Evolutionary conservation across 805 yeast species (phyloP).

Genomic region (Lachancea thermotolerans): DNA sequence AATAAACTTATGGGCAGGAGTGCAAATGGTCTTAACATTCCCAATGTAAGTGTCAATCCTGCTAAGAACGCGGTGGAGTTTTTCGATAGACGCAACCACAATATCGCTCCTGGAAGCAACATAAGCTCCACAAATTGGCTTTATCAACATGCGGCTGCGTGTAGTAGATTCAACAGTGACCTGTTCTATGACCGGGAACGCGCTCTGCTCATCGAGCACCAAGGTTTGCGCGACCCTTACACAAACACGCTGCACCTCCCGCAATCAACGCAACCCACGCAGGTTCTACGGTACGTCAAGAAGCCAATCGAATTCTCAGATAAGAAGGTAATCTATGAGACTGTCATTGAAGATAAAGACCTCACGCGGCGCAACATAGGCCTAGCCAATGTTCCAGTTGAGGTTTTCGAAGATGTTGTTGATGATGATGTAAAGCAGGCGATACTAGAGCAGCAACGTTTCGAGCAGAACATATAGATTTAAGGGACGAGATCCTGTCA

Average conservation of each 20-base stretch:
- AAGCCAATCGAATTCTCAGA: conserved; percentile 16
- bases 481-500: background rate
- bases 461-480: conserved; percentile 30
- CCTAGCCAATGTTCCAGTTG: conserved; percentile 48
- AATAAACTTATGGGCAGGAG: conserved; percentile 6
- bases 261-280: conserved; percentile 62
- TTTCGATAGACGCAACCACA: conserved; percentile 30
- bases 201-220: conserved; percentile 36
- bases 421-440: conserved; percentile 54
- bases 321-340: conserved; percentile 38
- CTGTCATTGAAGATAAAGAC: conserved; percentile 41
- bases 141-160: conserved; percentile 73
- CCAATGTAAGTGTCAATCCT: conserved; percentile 21
- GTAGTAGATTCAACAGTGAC: conserved; percentile 61
- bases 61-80: conserved; percentile 35
- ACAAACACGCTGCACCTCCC: conserved; percentile 81
- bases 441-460: conserved; percentile 52
- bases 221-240: conserved; percentile 72
- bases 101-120: conserved; percentile 27
- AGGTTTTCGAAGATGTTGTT: conserved; percentile 50
- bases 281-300: conserved; percentile 26
- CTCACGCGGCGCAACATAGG: conserved; percentile 53
- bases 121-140: conserved; percentile 74
- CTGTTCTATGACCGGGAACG: conserved; percentile 52
- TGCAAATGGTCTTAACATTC: conserved; percentile 13